Evolutionary conservation across 352 stramenopile genomes (phyloP).

Genomic region (Globisporangium echinulatum): DNA sequence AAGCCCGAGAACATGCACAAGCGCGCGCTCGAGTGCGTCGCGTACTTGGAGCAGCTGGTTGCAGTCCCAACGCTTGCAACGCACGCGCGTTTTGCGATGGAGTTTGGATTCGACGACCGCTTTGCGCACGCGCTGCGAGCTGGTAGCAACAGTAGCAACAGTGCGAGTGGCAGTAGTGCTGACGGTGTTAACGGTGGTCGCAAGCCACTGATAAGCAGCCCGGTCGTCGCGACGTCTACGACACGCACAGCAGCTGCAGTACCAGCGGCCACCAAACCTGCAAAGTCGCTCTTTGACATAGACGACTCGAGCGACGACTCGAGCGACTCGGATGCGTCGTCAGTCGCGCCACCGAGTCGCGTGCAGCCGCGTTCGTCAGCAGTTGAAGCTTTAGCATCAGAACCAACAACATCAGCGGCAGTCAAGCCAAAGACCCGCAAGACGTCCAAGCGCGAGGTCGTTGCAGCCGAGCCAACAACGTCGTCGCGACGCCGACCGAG

Average conservation of each 20-base stretch:
- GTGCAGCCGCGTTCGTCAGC: slow-evolving; percentile 8
- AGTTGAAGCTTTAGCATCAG: background rate
- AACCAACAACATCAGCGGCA: too few relatives aligned
- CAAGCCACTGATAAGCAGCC: too few relatives aligned
- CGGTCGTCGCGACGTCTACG: too few relatives aligned
- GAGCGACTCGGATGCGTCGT: slow-evolving; percentile 38
- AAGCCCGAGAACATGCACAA: slow-evolving; percentile 86
- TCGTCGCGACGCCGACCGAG: slow-evolving; percentile 12
- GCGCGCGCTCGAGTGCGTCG: slow-evolving; percentile 67
- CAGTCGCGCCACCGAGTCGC: background rate
- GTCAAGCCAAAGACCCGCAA: slow-evolving; percentile 11
- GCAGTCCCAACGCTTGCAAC: slow-evolving; percentile 34
- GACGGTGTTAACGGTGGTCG: background rate
- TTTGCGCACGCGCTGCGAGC: slow-evolving; percentile 20
- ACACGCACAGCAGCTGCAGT: too few relatives aligned
- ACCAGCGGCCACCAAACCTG: slow-evolving; percentile 1
- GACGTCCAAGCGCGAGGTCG: slow-evolving; percentile 7
- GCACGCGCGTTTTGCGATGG: slow-evolving; percentile 58
- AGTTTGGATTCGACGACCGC: slow-evolving; percentile 46
- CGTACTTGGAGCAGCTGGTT: slow-evolving; percentile 70
- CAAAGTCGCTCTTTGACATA: slow-evolving; percentile 39
- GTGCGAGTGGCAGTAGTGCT: slow-evolving; percentile 8
- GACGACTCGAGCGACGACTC: slow-evolving; percentile 28
- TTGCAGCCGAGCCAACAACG: background rate
- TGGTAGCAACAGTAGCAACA: background rate